Conservation (phyloP, 2,329 filamentous ascomycete genomes). For the Orbilia brochopaga region DNA sequence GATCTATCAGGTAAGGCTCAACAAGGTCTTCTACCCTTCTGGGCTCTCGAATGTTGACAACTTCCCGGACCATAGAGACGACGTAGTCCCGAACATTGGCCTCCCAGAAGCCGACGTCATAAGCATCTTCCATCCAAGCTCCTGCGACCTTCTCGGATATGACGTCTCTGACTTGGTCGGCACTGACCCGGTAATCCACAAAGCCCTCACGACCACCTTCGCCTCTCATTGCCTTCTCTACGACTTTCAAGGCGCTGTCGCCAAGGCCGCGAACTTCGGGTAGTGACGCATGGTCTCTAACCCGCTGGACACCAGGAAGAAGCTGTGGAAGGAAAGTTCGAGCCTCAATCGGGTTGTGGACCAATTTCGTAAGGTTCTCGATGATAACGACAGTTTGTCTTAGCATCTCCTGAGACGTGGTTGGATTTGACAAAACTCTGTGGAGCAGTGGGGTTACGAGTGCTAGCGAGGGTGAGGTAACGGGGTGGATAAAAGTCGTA, state of each 20-base stretch:
- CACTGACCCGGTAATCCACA: constrained; percentile 55
- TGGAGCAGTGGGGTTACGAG: constrained; percentile 93
- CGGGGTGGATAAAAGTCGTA: constrained; percentile 97
- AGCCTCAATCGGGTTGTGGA: constrained; percentile 93
- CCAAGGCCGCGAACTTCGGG: constrained; percentile 94
- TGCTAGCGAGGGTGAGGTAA: constrained; percentile 92
- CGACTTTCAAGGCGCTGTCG: constrained; percentile 78
- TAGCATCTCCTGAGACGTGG: constrained; percentile 89
- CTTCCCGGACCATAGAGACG: constrained; percentile 81
- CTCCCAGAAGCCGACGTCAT: constrained; percentile 51
- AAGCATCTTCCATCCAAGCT: constrained; percentile 58
- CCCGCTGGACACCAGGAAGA: constrained; percentile 87
- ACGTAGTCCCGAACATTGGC: constrained; percentile 71
- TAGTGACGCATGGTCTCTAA: constrained; percentile 84
- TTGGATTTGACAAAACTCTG: constrained; percentile 87
- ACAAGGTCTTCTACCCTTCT: constrained; percentile 73
- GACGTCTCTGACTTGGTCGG: constrained; percentile 53
- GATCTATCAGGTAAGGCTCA: constrained; percentile 74
- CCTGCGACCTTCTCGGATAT: constrained; percentile 22
- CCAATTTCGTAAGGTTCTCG: constrained; percentile 97
- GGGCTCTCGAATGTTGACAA: constrained; percentile 81
- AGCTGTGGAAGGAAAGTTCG: constrained; percentile 93
- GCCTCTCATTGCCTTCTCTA: constrained; percentile 87
- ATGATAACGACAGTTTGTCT: constrained; percentile 95
- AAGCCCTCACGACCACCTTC: constrained; percentile 67